A percentile compares a stretch with the other conserved stretches of the same genome.
Conservation (phyloP, 345 rosid genomes). For the Cardamine chenopodiifolia region DNA sequence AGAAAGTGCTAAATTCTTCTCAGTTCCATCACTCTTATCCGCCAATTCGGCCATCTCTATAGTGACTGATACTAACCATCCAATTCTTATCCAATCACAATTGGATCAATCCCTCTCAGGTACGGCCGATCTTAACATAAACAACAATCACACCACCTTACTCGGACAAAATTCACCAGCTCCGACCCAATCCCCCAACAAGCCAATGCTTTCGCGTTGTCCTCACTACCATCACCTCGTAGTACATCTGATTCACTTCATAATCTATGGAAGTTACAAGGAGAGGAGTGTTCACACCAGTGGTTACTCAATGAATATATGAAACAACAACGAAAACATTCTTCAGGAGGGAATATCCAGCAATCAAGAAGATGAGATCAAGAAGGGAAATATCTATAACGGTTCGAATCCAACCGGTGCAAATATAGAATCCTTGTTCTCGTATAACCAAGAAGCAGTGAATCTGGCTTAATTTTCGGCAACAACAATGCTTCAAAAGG, state of each 20-base stretch:
- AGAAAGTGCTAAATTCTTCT: slow-evolving; percentile 57
- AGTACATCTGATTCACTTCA: slow-evolving; percentile 2
- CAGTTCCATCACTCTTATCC: slow-evolving; percentile 45
- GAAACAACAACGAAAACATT: background rate
- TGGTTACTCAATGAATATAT: slow-evolving; percentile 5
- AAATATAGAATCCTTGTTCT: slow-evolving; percentile 16
- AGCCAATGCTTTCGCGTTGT: background rate
- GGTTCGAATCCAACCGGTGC: background rate
- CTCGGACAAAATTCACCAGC: slow-evolving; percentile 24
- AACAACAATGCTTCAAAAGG: no score
- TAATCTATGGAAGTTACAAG: slow-evolving; percentile 1
- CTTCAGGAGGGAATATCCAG: background rate
- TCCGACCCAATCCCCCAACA: slow-evolving; percentile 4
- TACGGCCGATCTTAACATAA: slow-evolving; percentile 27
- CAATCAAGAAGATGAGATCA: slow-evolving; percentile 20
- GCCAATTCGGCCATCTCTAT: slow-evolving; percentile 35
- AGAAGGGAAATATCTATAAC: background rate
- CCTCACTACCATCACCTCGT: background rate
- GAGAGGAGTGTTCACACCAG: background rate
- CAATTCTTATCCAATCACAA: slow-evolving; percentile 31
- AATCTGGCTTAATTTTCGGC: no score
- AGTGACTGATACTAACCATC: slow-evolving; percentile 34
- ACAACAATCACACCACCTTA: slow-evolving; percentile 15
- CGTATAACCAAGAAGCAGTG: background rate
- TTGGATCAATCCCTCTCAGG: no score